Base-by-base conservation (phyloP, 1,284 basidiomycete genomes). In the Blastosporella zonata region DNA sequence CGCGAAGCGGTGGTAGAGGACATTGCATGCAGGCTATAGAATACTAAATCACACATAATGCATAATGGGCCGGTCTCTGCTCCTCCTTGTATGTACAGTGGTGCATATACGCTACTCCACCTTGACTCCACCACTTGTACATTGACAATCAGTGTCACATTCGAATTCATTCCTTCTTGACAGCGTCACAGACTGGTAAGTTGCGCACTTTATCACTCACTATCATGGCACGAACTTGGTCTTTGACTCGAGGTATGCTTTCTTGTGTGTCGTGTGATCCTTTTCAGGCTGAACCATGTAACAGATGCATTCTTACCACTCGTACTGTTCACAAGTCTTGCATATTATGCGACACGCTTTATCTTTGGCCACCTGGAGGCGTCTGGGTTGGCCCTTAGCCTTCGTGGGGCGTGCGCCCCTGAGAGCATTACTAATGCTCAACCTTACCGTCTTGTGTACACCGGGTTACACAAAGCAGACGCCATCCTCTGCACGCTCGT, bases 321-420 rank as follows among this genome's bases (percentile, higher is more conserved):
- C 23, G 39, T 68, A 12, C 42, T 71, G 13, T 74, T 77, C 51
- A 64, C 69, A 13, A 49, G 59, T 7, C 59, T 77, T 28, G 62
- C 65, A 28, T 63, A 65, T 20, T 46, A 66, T 3, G 69, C 67
- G 2, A 49, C 61, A 33, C 63, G 64, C 31, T 63, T 67, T 49
- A 65, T 71, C 20, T 56, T 68, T 49, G 64, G 67, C 25, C 67
- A 69, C 43, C 34, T 73, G 22, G 39, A 49, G n/a, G 50, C 58
- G 29, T 65, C 70, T 20, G 68, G 66, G 0, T 57, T 73, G 0
- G 56, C 41, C 2, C 34, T 52, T 3, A 49, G 51, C 37, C n/a
- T 74, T 9, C 37, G 31, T 1, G 50, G 47, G 0, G 60, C 67
- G 42, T 75, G 75, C 54, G 56, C 62, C 39, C 46, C 58, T 12